phyloP scores from a whole-genome alignment of 2,329 filamentous ascomycete genomes.

The Aphanoascus verrucosus region DNA sequence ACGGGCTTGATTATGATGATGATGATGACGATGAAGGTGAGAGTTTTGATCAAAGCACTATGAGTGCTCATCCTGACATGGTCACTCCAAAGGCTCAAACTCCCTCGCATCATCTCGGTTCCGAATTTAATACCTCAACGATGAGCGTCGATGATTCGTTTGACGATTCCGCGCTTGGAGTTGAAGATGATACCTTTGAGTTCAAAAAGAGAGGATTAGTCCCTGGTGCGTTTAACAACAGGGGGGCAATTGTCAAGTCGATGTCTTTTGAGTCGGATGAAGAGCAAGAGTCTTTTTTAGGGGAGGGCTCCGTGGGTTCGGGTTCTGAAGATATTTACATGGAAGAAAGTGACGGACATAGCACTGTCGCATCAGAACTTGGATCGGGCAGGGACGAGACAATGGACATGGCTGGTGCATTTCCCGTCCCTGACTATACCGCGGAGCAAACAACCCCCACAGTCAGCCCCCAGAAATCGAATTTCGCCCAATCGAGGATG shows the following conservation, averaged over 20 bases:
- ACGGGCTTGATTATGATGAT: conserved; percentile 75
- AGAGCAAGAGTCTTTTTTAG: conserved; percentile 73
- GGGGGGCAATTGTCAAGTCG: conserved; percentile 42
- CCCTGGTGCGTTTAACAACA: conserved; percentile 71
- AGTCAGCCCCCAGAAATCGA: conserved; percentile 25
- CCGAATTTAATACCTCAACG: conserved; percentile 28
- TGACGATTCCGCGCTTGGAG: conserved; percentile 27
- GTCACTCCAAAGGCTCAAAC: conserved; percentile 33
- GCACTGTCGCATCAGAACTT: conserved; percentile 46
- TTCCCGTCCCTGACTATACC: conserved; percentile 61
- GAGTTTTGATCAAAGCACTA: conserved; percentile 42
- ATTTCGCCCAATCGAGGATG: conserved; percentile 11
- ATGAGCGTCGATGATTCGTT: conserved; percentile 35
- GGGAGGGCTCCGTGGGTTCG: conserved; percentile 78
- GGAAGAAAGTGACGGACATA: conserved; percentile 13
- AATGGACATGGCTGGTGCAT: conserved; percentile 76
- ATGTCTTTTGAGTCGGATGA: conserved; percentile 31
- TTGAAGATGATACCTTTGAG: conserved; percentile 49
- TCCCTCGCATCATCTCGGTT: conserved; percentile 25
- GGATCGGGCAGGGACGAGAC: conserved; percentile 55
- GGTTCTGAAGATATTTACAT: conserved; percentile 41
- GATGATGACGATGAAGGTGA: conserved; percentile 46
- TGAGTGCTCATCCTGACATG: conserved; percentile 43
- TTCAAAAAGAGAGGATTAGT: conserved; percentile 47
- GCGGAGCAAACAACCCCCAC: conserved; percentile 56